These are phyloP conservation scores for Candida xiaguanensis DNA, from an alignment of 805 yeast genomes.

Conservation along the genomic window DNA sequence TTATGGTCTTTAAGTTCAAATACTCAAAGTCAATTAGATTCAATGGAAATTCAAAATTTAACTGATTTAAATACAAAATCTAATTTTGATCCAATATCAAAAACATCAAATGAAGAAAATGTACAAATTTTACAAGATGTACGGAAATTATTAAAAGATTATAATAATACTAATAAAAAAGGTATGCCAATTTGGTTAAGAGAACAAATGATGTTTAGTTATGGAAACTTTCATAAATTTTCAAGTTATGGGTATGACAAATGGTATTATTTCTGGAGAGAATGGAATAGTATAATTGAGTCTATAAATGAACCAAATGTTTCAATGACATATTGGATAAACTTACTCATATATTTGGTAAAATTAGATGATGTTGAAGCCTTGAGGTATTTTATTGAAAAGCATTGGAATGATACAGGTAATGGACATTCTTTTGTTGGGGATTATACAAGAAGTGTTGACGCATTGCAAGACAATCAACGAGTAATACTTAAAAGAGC, in stretches of 20 bases:
- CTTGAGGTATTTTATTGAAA: slow-evolving; percentile 23
- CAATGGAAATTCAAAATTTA: slow-evolving; percentile 1
- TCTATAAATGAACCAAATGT: slow-evolving; percentile 8
- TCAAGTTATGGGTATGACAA: slow-evolving; percentile 18
- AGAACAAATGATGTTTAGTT: slow-evolving; percentile 32
- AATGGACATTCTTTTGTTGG: slow-evolving; percentile 23
- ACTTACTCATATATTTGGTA: slow-evolving; percentile 31
- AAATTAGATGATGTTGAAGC: slow-evolving; percentile 23
- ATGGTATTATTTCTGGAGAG: slow-evolving; percentile 37
- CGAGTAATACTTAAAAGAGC: slow-evolving; percentile 20
- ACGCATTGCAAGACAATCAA: slow-evolving; percentile 18
- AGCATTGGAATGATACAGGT: slow-evolving; percentile 24
- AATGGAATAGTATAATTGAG: slow-evolving; percentile 28
- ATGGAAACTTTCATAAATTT: slow-evolving; percentile 23
- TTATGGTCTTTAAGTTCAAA: slow-evolving; percentile 30
- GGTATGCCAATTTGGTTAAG: slow-evolving; percentile 17
- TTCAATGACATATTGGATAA: slow-evolving; percentile 23
- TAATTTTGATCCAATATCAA: not conserved
- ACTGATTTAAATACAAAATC: not conserved
- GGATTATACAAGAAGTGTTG: slow-evolving; percentile 15
- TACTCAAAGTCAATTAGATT: slow-evolving; percentile 5
- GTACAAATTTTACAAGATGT: slow-evolving; percentile 28
- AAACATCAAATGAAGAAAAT: slow-evolving; percentile 15
- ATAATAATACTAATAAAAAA: slow-evolving; percentile 12
- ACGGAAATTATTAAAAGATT: slow-evolving; percentile 21